Evolutionary conservation across 2,329 filamentous ascomycete species (phyloP), one percentile per base, ranked within the genome.

Genomic region (Xylaria sp.): DNA sequence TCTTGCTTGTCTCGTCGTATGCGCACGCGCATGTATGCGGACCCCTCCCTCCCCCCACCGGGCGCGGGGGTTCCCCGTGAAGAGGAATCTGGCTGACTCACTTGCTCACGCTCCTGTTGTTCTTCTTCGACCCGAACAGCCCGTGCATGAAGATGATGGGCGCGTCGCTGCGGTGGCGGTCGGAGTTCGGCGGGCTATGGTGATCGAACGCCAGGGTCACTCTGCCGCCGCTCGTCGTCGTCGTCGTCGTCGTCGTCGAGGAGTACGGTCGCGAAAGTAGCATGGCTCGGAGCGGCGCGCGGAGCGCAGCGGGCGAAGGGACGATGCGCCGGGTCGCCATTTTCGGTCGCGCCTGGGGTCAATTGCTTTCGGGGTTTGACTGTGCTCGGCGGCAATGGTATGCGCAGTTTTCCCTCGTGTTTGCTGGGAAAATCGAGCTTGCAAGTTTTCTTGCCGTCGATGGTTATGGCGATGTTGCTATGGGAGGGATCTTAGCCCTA

Each of bases 81-180:
- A 6, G 22, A 18, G n/a, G n/a, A n/a, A n/a, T n/a, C n/a, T n/a
- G n/a, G n/a, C n/a, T 20, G 50, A 76, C 88, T 71, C 78, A 96
- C 93, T 92, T 96, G 88, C 92, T 95, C 59, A 97, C 94, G 67
- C 83, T 90, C 71, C 92, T 81, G 71, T 97, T 96, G 71, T 97
- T 97, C 77, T 91, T 92, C 77, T 95, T 96, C 37, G 91, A 96
- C 18, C 93, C 93, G 68, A 97, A 97, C 9, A 97, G 79, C 1
- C 94, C 93, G 71, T 97, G 93, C 67, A 97, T 84, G 62, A 97
- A 89, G 57, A 97, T 74, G 60, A 97, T 91, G 1, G 92, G 90
- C 38, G 75, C 66, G 29, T 72, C 71, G 56, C 75, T 72, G 54
- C 72, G 69, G 66, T 78, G 70, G 50, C 72, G 68, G 21, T 73